Evolutionary conservation across 2,329 filamentous ascomycete genomes (phyloP).

Genomic region (Lachnellula cervina): DNA sequence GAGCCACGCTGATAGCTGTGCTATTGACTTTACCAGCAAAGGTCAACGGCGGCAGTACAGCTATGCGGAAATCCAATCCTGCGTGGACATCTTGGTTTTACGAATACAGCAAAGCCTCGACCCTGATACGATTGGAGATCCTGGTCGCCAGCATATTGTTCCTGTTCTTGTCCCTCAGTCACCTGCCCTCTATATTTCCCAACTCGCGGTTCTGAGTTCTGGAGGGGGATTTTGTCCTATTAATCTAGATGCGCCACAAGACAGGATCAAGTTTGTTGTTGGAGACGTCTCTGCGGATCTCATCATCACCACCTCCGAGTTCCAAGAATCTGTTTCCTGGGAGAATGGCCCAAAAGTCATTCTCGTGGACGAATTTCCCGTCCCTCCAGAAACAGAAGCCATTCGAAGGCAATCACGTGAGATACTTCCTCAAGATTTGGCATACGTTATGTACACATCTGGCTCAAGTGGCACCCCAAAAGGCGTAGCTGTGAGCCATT

Average conservation of each 20-base stretch:
- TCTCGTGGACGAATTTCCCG: slow-evolving; percentile 36
- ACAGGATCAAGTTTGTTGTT: slow-evolving; percentile 75
- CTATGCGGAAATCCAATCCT: slow-evolving; percentile 39
- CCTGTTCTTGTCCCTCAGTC: slow-evolving; percentile 76
- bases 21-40: slow-evolving; percentile 60
- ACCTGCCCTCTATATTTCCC: slow-evolving; percentile 69
- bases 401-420: slow-evolving; percentile 9
- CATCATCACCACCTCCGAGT: slow-evolving; percentile 56
- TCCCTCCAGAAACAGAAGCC: neutral
- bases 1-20: slow-evolving; percentile 36
- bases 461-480: slow-evolving; percentile 87
- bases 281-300: slow-evolving; percentile 68
- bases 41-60: slow-evolving; percentile 31
- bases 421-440: slow-evolving; percentile 39
- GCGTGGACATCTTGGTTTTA: slow-evolving; percentile 24
- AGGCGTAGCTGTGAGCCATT: slow-evolving; percentile 77
- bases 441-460: slow-evolving; percentile 92
- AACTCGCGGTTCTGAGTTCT: slow-evolving; percentile 72
- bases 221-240: slow-evolving; percentile 85
- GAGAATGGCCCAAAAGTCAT: slow-evolving; percentile 34
- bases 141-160: slow-evolving; percentile 47
- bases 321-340: slow-evolving; percentile 38
- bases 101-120: slow-evolving; percentile 14
- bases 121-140: slow-evolving; percentile 8
- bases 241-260: slow-evolving; percentile 69